Evolutionary conservation across 495 filamentous ascomycete genomes (phyloP).

Genomic region (Poronia punctata): DNA sequence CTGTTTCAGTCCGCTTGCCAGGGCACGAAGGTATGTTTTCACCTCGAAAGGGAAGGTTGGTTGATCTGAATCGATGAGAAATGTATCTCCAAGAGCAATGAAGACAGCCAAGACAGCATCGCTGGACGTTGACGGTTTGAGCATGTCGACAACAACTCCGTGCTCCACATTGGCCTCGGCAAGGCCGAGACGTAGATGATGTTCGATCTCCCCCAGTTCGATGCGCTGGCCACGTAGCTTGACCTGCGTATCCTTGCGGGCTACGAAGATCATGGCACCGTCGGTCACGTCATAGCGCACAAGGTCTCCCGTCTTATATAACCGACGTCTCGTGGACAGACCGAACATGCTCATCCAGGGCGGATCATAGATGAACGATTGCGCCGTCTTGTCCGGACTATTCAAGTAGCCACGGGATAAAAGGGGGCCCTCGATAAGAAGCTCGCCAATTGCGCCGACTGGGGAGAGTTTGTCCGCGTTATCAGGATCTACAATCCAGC

Average conservation of each 20-base stretch:
- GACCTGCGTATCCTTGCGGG: conserved; percentile 10
- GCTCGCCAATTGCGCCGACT: conserved; percentile 34
- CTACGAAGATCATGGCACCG: conserved; percentile 16
- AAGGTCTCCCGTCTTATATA: conserved; percentile 4
- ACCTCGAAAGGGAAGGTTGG: no score
- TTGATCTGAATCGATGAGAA: no score
- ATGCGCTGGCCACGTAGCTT: conserved; percentile 1
- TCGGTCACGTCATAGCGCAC: conserved; percentile 8
- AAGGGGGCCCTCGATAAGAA: conserved; percentile 23
- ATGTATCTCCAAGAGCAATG: no score
- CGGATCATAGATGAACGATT: conserved; percentile 30
- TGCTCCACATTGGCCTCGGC: no score
- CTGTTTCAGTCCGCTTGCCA: no score
- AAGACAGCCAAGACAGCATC: no score
- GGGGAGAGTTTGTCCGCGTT: conserved; percentile 25
- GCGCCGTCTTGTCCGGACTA: conserved; percentile 17
- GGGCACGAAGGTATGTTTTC: no score
- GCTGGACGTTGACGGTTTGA: no score
- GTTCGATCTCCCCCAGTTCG: background rate
- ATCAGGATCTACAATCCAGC: conserved; percentile 30
- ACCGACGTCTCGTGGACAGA: background rate
- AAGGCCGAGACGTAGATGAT: background rate
- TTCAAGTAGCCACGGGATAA: conserved; percentile 28
- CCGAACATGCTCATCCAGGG: conserved; percentile 21
- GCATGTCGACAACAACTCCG: no score